A percentile compares a stretch with the other conserved stretches of the same genome.
phyloP scores from a whole-genome alignment of 1,284 basidiomycete species.

The Naganishia albida region DNA sequence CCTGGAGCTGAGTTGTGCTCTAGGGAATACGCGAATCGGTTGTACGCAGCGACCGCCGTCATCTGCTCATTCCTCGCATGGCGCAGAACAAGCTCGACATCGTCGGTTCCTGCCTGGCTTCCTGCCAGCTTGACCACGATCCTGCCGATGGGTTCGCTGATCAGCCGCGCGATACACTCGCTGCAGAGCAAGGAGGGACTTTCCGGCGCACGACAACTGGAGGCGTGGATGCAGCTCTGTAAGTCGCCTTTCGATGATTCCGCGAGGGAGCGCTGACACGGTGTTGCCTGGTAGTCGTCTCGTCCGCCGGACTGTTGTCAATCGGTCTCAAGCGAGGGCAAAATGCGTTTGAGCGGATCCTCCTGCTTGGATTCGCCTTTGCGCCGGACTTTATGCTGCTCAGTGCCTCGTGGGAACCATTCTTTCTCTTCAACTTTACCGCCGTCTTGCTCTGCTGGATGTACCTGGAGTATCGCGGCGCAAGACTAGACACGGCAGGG shows the following conservation, averaged over 20 bases:
- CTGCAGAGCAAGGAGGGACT: constrained; percentile 18
- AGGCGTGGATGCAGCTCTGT: constrained; percentile 17
- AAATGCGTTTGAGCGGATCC: constrained; percentile 25
- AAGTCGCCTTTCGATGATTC: neutral
- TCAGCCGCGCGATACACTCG: constrained; percentile 7
- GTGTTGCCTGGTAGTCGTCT: neutral
- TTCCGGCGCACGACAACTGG: neutral
- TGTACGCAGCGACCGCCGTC: constrained; percentile 9
- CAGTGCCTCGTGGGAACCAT: constrained; percentile 77
- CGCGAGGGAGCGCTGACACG: neutral
- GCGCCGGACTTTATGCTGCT: constrained; percentile 76
- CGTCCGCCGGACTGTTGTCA: neutral
- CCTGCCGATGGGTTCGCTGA: constrained; percentile 9
- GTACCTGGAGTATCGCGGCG: constrained; percentile 59
- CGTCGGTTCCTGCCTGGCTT: constrained; percentile 11
- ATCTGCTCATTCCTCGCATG: neutral
- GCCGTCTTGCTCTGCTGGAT: constrained; percentile 69
- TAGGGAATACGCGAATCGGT: constrained; percentile 4
- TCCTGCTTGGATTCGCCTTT: constrained; percentile 59
- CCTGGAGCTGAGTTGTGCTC: neutral
- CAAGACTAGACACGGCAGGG: neutral
- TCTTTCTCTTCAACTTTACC: constrained; percentile 74
- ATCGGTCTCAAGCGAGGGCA: constrained; percentile 26
- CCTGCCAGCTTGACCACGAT: neutral
- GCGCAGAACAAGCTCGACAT: constrained; percentile 1